Base-by-base conservation (phyloP, 306 rosid genomes). In the Prunus fruticosa region DNA sequence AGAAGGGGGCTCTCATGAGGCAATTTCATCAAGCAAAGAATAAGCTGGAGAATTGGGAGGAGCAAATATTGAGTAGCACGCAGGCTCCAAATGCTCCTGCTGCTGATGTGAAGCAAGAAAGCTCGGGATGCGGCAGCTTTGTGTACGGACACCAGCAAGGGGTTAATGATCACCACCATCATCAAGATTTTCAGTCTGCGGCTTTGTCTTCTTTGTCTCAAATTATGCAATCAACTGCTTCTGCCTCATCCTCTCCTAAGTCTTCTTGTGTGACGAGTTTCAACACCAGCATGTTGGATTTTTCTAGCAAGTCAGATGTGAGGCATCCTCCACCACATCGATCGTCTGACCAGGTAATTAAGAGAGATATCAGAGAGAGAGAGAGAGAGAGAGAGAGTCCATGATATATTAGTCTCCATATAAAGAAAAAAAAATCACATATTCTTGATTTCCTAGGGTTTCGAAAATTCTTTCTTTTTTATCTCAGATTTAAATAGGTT, bases 191-290 rank as follows among this genome's bases (percentile, higher is more conserved):
- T 79, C 91, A 63, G 43, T 66, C 69, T 10, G 32, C 82, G 38
- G 56, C 76, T 60, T 23, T 74, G 46, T 28, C 87, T 45, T 61
- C 84, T 43, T 88, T 92, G 96, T 87, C 93, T 53, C 90, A 77
- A 62, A 74, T 84, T 46, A 78, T 82, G 78, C 74, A 63, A 7
- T 19, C 76, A 27, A 45, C 91, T 18, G 38, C 77, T 6, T 61
- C 82, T 10, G 61, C 41, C 38, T 13, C 58, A 32, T 69, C 87
- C 13, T 84, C 93, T 74, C 97, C 91, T 5, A 88, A 88, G 51
- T 92, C 97, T 23, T 93, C 98, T 10, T 86, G 96, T 77, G 87
- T 91, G 41, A 89, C 96, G 14, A 91, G 87, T 43, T 94, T 92
- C 84, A 91, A 84, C 85, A 90, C 86, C 88, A 64, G n/a, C 49